Percentiles rank a stretch among this genome's conserved stretches.
Conservation (phyloP, 2,329 filamentous ascomycete genomes). For the Elsinoe arachidis region DNA sequence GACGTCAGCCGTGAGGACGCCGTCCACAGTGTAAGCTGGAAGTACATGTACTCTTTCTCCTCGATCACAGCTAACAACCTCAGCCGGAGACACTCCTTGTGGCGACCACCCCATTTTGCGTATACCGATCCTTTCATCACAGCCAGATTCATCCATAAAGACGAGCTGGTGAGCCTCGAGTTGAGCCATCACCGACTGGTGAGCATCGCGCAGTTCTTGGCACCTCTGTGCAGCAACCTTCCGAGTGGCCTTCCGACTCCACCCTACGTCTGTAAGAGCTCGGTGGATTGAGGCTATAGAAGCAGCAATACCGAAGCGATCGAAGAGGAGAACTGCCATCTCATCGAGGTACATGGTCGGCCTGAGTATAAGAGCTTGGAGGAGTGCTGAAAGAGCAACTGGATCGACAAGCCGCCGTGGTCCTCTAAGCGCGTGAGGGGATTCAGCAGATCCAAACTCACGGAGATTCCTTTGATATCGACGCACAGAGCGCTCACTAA, state of each 20-base stretch:
- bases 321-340: not conserved
- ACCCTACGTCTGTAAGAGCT: not conserved
- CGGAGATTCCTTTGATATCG: not conserved
- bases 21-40: not conserved
- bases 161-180: not conserved
- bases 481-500: not conserved
- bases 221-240: not conserved
- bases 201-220: not conserved
- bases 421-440: not conserved
- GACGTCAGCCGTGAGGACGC: not conserved
- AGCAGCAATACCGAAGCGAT: not conserved
- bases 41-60: not conserved
- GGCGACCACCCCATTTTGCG: not conserved
- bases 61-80: not conserved
- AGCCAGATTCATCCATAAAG: not conserved
- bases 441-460: not conserved
- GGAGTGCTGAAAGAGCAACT: not conserved
- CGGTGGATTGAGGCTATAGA: not conserved
- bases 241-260: not conserved
- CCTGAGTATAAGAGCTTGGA: not conserved
- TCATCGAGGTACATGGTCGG: not conserved
- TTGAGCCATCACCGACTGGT: not conserved
- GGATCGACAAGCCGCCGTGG: not conserved
- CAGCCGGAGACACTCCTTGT: not conserved
- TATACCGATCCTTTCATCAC: not conserved